Conservation (phyloP, 371 early-diverging fungal species). For the Mortierella sp. region DNA sequence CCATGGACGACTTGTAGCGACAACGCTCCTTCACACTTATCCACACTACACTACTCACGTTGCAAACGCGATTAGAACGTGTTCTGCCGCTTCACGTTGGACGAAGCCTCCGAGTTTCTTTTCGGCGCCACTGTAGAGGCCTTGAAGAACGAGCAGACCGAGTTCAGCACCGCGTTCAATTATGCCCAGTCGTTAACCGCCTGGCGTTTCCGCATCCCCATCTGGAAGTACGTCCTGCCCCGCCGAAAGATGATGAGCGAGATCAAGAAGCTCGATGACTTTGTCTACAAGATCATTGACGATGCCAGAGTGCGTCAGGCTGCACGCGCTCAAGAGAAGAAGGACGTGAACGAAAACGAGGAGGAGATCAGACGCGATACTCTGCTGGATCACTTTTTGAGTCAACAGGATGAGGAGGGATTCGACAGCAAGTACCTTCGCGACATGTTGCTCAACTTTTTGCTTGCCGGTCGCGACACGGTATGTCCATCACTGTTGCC, state of each 20-base stretch:
- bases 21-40: background rate
- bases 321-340: conserved; percentile 4
- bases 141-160: conserved; percentile 28
- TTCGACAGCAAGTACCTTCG: conserved; percentile 48
- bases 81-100: conserved; percentile 47
- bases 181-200: conserved; percentile 43
- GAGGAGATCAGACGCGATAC: conserved; percentile 20
- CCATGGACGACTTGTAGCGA: background rate
- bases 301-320: conserved; percentile 36
- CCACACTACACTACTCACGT: background rate
- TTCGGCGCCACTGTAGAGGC: conserved; percentile 51
- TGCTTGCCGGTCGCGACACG: conserved; percentile 55
- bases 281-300: conserved; percentile 53
- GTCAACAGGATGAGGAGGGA: conserved; percentile 29
- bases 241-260: conserved; percentile 18
- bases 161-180: conserved; percentile 47
- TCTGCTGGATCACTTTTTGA: conserved; percentile 50
- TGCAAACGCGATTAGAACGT: conserved; percentile 17
- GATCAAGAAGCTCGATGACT: conserved; percentile 44
- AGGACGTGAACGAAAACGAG: background rate
- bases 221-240: conserved; percentile 40
- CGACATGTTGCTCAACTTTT: conserved; percentile 51
- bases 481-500: conserved; percentile 17
- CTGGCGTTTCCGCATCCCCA: conserved; percentile 56
- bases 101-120: conserved; percentile 46